These are phyloP conservation scores for Entomortierella beljakovae DNA, from an alignment of 192 early-diverging fungal genomes.

Conservation along the genomic window DNA sequence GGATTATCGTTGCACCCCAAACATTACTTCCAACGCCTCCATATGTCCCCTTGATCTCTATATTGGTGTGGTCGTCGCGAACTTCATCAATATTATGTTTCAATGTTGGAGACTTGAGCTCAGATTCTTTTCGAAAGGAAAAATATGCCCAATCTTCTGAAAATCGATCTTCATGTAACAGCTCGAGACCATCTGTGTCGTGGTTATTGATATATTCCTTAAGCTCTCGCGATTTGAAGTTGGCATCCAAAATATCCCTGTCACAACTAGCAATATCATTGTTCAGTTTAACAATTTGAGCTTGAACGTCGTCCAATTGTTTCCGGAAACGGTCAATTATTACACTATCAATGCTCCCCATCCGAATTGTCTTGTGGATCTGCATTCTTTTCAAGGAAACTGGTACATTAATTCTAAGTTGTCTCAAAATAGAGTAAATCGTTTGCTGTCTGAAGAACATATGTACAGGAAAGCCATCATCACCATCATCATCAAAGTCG, in stretches of 20 bases:
- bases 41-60: not conserved
- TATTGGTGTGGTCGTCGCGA: not conserved
- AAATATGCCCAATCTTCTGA: not conserved
- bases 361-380: slow-evolving; percentile 3
- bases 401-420: not conserved
- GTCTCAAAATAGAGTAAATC: not conserved
- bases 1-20: not conserved
- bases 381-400: slow-evolving; percentile 7
- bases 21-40: slow-evolving; percentile 1
- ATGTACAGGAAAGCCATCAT: not conserved
- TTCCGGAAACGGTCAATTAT: not conserved
- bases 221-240: slow-evolving; percentile 1
- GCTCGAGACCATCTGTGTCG: slow-evolving; percentile 6
- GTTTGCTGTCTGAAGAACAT: slow-evolving; percentile 8
- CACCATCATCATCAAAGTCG: slow-evolving; percentile 11
- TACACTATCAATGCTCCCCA: not conserved
- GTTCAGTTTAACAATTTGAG: not conserved
- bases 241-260: not conserved
- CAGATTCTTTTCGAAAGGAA: not conserved
- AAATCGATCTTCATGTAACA: not conserved
- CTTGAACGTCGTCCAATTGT: not conserved
- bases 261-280: not conserved
- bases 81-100: slow-evolving; percentile 5
- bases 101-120: not conserved
- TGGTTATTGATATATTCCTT: not conserved